A percentile compares a stretch with the other conserved stretches of the same genome.
These are phyloP conservation scores for Cerioporus squamosus DNA, from an alignment of 1,284 basidiomycete species.

Conservation along the genomic window DNA sequence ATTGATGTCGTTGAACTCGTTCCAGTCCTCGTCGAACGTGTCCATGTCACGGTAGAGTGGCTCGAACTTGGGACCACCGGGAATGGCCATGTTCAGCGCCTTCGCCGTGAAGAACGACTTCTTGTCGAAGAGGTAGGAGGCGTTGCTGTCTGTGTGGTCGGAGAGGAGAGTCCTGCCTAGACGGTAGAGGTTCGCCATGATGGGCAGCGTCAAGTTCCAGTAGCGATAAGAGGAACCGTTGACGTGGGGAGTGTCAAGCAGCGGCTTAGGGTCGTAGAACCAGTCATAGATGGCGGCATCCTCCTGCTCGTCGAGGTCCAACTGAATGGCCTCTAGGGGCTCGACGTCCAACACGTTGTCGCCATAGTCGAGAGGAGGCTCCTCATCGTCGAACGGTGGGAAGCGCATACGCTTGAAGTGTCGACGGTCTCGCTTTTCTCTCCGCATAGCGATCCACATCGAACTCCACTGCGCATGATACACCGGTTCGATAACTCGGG, in stretches of 20 bases:
- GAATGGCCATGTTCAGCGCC: conserved; percentile 97
- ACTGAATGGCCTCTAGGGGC: conserved; percentile 96
- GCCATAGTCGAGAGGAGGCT: conserved; percentile 96
- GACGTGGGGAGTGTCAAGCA: conserved; percentile 86
- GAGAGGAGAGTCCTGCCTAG: conserved; percentile 93
- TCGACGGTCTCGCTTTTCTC: conserved; percentile 97
- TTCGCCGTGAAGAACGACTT: conserved; percentile 99
- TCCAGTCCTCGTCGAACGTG: conserved; percentile 98
- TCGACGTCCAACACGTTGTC: conserved; percentile 99
- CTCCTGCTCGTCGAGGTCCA: conserved; percentile 95
- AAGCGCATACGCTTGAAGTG: conserved; percentile 99
- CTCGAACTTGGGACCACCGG: conserved; percentile 98
- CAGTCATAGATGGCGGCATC: conserved; percentile 95
- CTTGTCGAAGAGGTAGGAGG: conserved; percentile 95
- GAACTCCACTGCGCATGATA: conserved; percentile 99
- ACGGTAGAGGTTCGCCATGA: conserved; percentile 97
- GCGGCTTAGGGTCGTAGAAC: conserved; percentile 98
- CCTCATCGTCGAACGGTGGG: conserved; percentile 99
- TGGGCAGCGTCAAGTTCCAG: conserved; percentile 90
- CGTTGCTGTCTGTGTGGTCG: conserved; percentile 90
- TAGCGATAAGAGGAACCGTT: conserved; percentile 95
- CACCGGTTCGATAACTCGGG: conserved; percentile 94
- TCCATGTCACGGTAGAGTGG: conserved; percentile 96
- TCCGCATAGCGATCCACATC: conserved; percentile 99
- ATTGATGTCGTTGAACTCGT: conserved; percentile 99